Base-by-base conservation (phyloP, 352 stramenopile genomes). In the Plasmopara muralis region DNA sequence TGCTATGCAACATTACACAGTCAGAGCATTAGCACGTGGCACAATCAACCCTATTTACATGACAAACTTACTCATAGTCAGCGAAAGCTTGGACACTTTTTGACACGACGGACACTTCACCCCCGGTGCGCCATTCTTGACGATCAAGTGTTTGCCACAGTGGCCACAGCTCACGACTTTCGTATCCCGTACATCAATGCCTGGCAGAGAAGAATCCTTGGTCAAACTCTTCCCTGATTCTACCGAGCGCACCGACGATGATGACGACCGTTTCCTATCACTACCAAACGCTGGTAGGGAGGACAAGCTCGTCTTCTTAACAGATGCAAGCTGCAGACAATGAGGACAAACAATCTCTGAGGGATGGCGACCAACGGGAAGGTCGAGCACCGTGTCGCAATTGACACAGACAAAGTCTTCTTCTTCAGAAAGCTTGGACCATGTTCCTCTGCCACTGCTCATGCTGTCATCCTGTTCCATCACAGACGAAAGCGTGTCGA, bases 81-180 rank as follows among this genome's bases (percentile, higher is more conserved):
- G 88, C 4, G 79, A 89, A 7, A 92, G 56, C 62, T 90, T 89
- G 44, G 82, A 94, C 1, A 91, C 75, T 39, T 79, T 75, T 33
- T 83, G 75, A 52, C 84, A 94, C 37, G 80, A 73, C 9, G 79
- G 81, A 54, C 84, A 94, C 49, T 93, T 90, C 34, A 94, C 79
- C 0, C 77, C 79, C 5, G 82, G 83, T 20, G 83, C 77, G 5
- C 69, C 70, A 38, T 81, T 86, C 55, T 87, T 89, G 7, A 90
- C 82, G 29, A 89, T 85, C 57, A 94, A 60, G 43, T 91, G 80
- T 50, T 94, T 91, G 52, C 64, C 72, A 56, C 84, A 94, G 56
- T 94, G 81, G 6, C 80, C 81, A 40, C 84, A 94, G 50, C 75
- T 89, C 46, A 94, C 79, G 35, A 92, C 75, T 64, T 89, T 92